Evolutionary conservation across 2,329 filamentous ascomycete species (phyloP).

Genomic region (Colletotrichum acutatum): DNA sequence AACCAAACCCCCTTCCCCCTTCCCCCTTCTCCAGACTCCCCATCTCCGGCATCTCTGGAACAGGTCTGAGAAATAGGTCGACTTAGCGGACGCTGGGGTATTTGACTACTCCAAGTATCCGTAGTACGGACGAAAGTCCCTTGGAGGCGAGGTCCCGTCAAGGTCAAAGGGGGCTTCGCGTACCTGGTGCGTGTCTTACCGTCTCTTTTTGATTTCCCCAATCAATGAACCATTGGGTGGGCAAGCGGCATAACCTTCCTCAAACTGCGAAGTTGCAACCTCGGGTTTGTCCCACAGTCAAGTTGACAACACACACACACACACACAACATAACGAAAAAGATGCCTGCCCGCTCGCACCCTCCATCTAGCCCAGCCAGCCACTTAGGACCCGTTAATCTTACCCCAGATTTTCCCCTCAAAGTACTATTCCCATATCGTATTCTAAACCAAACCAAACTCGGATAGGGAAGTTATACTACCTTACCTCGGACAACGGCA

Average conservation of each 20-base stretch:
- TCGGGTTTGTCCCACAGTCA: neutral
- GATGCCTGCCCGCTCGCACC: neutral
- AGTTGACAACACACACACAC: neutral
- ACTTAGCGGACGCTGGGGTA: neutral
- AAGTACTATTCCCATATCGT: neutral
- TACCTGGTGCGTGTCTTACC: constrained; percentile 3
- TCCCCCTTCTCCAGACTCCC: neutral
- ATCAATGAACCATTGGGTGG: neutral
- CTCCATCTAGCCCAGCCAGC: neutral
- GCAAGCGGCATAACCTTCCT: neutral
- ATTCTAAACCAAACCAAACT: neutral
- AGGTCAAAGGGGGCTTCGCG: neutral
- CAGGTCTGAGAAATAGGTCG: neutral
- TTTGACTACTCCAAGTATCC: too few relatives aligned
- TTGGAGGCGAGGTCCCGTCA: neutral
- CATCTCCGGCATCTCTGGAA: neutral
- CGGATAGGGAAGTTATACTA: neutral
- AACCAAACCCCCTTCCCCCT: neutral
- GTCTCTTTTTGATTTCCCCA: neutral
- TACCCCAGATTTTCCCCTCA: constrained; percentile 31
- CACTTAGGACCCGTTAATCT: constrained; percentile 19
- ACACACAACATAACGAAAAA: too few relatives aligned
- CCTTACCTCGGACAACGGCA: neutral
- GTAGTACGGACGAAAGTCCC: neutral
- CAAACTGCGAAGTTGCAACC: neutral